A percentile compares a stretch with the other conserved stretches of the same genome.
Evolutionary conservation across 257 asterid genomes (phyloP).

Genomic region (Solanum dulcamara): DNA sequence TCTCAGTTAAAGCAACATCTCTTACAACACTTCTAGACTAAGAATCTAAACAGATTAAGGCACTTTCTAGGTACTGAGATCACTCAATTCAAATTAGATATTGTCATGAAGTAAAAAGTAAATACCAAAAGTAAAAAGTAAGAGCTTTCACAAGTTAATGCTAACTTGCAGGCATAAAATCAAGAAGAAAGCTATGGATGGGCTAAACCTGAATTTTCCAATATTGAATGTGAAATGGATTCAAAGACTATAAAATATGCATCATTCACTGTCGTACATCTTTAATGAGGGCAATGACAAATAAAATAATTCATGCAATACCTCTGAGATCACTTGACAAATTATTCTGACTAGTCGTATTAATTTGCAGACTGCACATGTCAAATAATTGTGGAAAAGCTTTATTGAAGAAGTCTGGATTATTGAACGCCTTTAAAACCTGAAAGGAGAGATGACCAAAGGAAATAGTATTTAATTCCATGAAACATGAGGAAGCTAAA

Average conservation of each 20-base stretch:
- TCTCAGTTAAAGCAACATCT: too few relatives aligned
- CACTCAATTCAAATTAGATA: background rate
- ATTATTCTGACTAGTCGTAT: conserved; percentile 27
- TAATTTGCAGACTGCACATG: conserved; percentile 43
- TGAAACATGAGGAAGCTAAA: background rate
- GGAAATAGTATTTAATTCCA: conserved; percentile 8
- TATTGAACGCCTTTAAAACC: conserved; percentile 69
- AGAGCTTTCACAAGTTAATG: background rate
- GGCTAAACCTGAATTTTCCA: background rate
- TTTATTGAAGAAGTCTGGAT: conserved; percentile 58
- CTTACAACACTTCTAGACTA: background rate
- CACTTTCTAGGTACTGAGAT: background rate
- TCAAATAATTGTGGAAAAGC: conserved; percentile 61
- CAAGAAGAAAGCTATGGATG: background rate
- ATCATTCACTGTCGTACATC: background rate
- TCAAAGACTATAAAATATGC: background rate
- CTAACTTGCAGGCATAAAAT: background rate
- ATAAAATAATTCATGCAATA: conserved; percentile 14
- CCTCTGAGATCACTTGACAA: conserved; percentile 41
- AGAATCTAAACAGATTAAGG: background rate
- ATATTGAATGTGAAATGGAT: background rate
- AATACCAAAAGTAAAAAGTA: background rate
- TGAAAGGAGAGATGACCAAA: conserved; percentile 15
- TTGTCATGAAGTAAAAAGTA: background rate
- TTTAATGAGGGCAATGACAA: background rate